Evolutionary conservation across 208 protist species (phyloP).

Genomic region (Acanthamoeba healyi): DNA sequence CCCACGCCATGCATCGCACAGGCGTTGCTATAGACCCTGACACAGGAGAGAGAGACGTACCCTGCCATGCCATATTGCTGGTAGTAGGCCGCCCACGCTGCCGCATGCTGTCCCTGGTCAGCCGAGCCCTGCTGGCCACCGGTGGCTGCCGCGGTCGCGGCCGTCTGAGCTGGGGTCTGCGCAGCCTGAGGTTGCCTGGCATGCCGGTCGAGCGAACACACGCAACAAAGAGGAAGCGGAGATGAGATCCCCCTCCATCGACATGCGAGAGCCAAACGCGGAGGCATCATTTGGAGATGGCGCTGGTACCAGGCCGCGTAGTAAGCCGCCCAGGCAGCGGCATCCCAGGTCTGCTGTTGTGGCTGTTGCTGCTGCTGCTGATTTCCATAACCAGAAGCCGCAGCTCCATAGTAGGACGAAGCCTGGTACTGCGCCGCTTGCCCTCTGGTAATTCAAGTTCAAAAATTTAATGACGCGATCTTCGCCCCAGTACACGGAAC

Average conservation of each 20-base stretch:
- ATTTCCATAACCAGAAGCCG: neutral
- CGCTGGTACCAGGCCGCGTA: slow-evolving; percentile 24
- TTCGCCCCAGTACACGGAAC: no score
- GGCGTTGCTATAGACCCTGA: no score
- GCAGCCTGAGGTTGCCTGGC: slow-evolving; percentile 12
- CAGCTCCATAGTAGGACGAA: neutral
- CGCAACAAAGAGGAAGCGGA: neutral
- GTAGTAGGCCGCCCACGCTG: slow-evolving; percentile 44
- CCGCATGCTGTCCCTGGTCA: neutral
- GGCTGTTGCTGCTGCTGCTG: no score
- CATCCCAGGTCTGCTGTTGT: slow-evolving; percentile 38
- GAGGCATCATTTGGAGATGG: neutral
- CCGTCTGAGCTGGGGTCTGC: neutral
- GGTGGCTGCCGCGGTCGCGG: neutral
- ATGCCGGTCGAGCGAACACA: neutral
- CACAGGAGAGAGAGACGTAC: neutral
- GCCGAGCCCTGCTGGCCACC: neutral
- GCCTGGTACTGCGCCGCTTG: slow-evolving; percentile 11
- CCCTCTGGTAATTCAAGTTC: neutral
- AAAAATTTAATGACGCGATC: no score
- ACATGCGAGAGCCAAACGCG: neutral
- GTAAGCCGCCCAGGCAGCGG: slow-evolving; percentile 27
- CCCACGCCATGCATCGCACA: no score
- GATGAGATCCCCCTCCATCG: neutral
- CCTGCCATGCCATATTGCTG: slow-evolving; percentile 18